Evolutionary conservation across 192 early-diverging fungal genomes (phyloP), one percentile per base, ranked within the genome.

Genomic region (Allomyces macrogynus): DNA sequence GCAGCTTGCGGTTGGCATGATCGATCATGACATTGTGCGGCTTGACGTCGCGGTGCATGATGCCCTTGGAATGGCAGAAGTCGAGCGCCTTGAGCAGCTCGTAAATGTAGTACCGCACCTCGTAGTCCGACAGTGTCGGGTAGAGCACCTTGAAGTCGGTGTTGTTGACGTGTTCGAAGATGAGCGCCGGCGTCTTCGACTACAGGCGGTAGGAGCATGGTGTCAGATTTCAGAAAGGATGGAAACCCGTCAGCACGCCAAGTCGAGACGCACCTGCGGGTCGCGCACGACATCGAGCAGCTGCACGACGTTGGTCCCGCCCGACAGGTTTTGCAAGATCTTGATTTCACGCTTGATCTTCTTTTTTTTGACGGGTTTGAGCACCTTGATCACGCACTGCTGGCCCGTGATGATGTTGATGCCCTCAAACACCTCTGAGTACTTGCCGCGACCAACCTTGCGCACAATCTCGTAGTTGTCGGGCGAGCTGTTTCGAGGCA

Each of bases 1-100:
- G 81, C 63, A 97, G 77, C 81, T 85, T 87, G 66, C 91, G 85
- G 72, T 90, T 88, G 72, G 89, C 88, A 68, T 99, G 93, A 71
- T 99, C 95, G 71, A 99, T 99, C 95, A 99, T 99, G 24, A 99
- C 92, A 66, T 96, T 96, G 77, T 93, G 94, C 23, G 96, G 96
- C 75, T 99, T 99, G 68, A 99, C 94, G 74, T 99, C 95, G 61
- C 95, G 86, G 73, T 99, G 96, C 90, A 99, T 99, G 72, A 99
- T 99, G 60, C 96, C 96, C 62, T 89, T 82, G 40, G 94, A 97
- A 66, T 99, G 95, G 73, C 91, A 94, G 68, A 89, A 99, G 66
- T 99, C 94, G 69, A 99, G 83, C 22, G 95, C 95, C 79, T 95
- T 98, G 40, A 98, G 73, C 63, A 98, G 79, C 79, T 98, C 92